Conservation (phyloP, 192 early-diverging fungal genomes). For the Coemansia sp. region DNA sequence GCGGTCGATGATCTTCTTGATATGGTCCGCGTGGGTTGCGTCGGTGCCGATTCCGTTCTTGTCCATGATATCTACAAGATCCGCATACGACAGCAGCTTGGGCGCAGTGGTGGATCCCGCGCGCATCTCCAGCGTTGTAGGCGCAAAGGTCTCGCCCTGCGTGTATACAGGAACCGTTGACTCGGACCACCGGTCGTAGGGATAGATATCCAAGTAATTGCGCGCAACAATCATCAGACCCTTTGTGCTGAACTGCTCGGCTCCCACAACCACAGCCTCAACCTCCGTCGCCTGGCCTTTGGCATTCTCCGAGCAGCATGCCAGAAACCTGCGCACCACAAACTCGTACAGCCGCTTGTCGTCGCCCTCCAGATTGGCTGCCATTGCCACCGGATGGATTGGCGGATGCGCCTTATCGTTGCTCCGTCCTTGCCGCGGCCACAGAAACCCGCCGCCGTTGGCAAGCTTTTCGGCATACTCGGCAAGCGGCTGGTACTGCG, state of each 20-base stretch:
- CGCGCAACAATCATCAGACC: slow-evolving; percentile 79
- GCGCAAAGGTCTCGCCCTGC: slow-evolving; percentile 68
- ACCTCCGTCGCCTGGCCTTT: slow-evolving; percentile 83
- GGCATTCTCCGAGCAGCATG: slow-evolving; percentile 89
- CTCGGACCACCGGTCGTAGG: slow-evolving; percentile 87
- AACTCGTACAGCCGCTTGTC: slow-evolving; percentile 83
- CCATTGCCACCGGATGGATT: slow-evolving; percentile 82
- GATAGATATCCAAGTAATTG: slow-evolving; percentile 93
- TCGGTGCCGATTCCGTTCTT: slow-evolving; percentile 96
- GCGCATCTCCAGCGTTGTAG: slow-evolving; percentile 67
- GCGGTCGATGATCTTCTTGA: slow-evolving; percentile 87
- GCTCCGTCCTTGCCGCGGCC: slow-evolving; percentile 78
- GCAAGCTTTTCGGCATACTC: slow-evolving; percentile 59
- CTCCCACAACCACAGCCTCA: slow-evolving; percentile 61
- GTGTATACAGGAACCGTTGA: slow-evolving; percentile 71
- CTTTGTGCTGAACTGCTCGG: slow-evolving; percentile 68
- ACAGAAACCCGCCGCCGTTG: slow-evolving; percentile 64
- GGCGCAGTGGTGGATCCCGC: slow-evolving; percentile 71
- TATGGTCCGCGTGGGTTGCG: slow-evolving; percentile 95
- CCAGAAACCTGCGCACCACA: slow-evolving; percentile 84
- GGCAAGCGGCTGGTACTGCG: slow-evolving; percentile 48
- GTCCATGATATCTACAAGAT: slow-evolving; percentile 91
- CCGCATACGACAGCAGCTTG: slow-evolving; percentile 76
- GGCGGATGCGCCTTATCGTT: slow-evolving; percentile 99
- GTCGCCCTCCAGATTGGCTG: slow-evolving; percentile 62